Conservation (phyloP, 805 yeast genomes). For the Starmerella floris region DNA sequence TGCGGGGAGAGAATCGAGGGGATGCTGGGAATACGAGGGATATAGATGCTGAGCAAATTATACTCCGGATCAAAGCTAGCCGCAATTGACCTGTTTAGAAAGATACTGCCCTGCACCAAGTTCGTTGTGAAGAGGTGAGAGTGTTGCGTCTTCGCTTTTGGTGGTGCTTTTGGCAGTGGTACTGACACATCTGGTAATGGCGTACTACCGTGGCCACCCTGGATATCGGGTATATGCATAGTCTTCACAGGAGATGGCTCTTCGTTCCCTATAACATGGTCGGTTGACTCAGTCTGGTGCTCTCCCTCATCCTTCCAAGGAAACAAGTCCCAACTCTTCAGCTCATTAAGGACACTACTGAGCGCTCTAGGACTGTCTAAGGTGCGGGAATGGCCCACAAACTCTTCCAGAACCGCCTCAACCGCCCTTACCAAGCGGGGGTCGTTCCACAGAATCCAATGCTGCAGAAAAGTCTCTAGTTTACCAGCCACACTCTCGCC, state of each 20-base stretch:
- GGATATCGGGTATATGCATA: too few relatives aligned
- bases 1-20: constrained; percentile 1
- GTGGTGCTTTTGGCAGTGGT: neutral
- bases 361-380: constrained; percentile 12
- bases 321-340: constrained; percentile 3
- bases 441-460: constrained; percentile 17
- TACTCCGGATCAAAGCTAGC: constrained; percentile 5
- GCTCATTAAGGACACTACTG: constrained; percentile 5
- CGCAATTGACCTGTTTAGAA: constrained; percentile 5
- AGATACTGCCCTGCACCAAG: constrained; percentile 1
- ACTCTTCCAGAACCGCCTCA: constrained; percentile 10
- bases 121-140: constrained; percentile 12
- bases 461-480: constrained; percentile 11
- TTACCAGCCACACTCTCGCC: neutral
- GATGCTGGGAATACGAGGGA: constrained; percentile 1
- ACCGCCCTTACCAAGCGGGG: constrained; percentile 13
- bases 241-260: too few relatives aligned
- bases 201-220: too few relatives aligned
- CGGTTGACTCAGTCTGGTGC: too few relatives aligned
- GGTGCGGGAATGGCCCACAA: constrained; percentile 1
- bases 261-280: too few relatives aligned
- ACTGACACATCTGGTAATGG: too few relatives aligned
- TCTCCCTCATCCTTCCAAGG: constrained; percentile 8
- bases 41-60: constrained; percentile 2
- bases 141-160: neutral